Evolutionary conservation across 2,329 filamentous ascomycete species (phyloP).

Genomic region (Diplodia corticola): DNA sequence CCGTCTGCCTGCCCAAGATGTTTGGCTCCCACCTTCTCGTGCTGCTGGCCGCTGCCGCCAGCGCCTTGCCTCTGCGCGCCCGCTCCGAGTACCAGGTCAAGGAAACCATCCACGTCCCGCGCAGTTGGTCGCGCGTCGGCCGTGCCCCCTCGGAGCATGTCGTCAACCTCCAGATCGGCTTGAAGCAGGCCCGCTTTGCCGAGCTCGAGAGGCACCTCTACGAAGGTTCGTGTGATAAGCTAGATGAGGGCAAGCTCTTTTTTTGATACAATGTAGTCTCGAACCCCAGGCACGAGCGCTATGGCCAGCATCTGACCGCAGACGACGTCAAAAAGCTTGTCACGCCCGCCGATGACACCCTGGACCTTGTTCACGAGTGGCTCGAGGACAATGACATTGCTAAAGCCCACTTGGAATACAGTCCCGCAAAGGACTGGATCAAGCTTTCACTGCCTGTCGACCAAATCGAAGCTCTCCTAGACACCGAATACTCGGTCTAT

Average conservation of each 20-base stretch:
- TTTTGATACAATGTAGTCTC: constrained; percentile 42
- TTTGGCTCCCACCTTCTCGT: constrained; percentile 13
- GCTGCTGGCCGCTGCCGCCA: constrained; percentile 3
- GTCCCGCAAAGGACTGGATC: constrained; percentile 60
- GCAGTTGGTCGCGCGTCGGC: constrained; percentile 51
- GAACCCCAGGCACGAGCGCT: constrained; percentile 54
- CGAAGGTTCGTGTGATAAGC: constrained; percentile 41
- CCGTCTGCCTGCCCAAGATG: constrained; percentile 2
- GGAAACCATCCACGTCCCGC: constrained; percentile 56
- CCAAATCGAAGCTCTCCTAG: constrained; percentile 54
- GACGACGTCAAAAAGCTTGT: constrained; percentile 57
- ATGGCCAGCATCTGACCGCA: constrained; percentile 56
- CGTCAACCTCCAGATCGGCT: constrained; percentile 58
- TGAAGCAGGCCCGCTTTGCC: constrained; percentile 59
- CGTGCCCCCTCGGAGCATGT: constrained; percentile 50
- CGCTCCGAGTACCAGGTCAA: constrained; percentile 55
- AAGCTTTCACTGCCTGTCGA: constrained; percentile 54
- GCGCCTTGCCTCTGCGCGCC: constrained; percentile 24
- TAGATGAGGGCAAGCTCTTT: not conserved
- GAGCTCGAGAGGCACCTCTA: constrained; percentile 58
- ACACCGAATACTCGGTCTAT: constrained; percentile 53
- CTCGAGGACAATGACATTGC: constrained; percentile 55
- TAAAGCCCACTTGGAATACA: constrained; percentile 43
- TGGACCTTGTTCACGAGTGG: constrained; percentile 57
- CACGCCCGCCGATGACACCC: constrained; percentile 54